Conservation (phyloP, 805 yeast species). For the Limtongia smithiae region DNA sequence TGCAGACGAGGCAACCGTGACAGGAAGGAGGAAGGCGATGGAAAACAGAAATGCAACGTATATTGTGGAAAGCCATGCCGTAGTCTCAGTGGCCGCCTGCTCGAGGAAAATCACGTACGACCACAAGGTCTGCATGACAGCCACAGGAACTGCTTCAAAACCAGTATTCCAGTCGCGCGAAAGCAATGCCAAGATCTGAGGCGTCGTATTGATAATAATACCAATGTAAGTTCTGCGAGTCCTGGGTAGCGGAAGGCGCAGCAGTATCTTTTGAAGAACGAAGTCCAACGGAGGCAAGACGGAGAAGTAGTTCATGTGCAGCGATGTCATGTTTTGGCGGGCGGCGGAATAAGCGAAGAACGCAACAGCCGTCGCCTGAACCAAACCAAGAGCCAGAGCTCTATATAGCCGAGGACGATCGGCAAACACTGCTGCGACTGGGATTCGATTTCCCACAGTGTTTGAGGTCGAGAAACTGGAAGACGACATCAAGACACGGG, state of each 20-base stretch:
- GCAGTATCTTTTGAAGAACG: conserved; percentile 16
- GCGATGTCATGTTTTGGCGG: conserved; percentile 21
- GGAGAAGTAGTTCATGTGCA: conserved; percentile 29
- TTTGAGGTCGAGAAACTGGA: background rate
- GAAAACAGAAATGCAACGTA: conserved; percentile 24
- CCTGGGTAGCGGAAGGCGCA: conserved; percentile 9
- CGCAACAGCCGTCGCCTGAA: conserved; percentile 10
- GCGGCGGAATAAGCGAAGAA: conserved; percentile 13
- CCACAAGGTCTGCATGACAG: conserved; percentile 23
- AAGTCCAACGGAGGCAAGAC: conserved; percentile 24
- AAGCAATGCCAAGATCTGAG: conserved; percentile 18
- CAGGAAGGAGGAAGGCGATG: conserved; percentile 3
- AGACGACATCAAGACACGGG: conserved; percentile 6
- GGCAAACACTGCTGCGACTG: conserved; percentile 19
- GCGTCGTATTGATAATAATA: conserved; percentile 16
- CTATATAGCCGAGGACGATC: conserved; percentile 16
- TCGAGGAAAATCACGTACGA: conserved; percentile 17
- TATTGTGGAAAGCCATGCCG: conserved; percentile 26
- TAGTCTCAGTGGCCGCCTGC: conserved; percentile 24
- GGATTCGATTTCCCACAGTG: conserved; percentile 12
- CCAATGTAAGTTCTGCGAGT: conserved; percentile 15
- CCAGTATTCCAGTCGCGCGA: conserved; percentile 24
- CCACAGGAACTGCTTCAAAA: conserved; percentile 18
- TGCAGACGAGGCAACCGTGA: conserved; percentile 1
- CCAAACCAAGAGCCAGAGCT: conserved; percentile 17